Base-by-base conservation (phyloP, 495 filamentous ascomycete species). In the Tuber indicum region DNA sequence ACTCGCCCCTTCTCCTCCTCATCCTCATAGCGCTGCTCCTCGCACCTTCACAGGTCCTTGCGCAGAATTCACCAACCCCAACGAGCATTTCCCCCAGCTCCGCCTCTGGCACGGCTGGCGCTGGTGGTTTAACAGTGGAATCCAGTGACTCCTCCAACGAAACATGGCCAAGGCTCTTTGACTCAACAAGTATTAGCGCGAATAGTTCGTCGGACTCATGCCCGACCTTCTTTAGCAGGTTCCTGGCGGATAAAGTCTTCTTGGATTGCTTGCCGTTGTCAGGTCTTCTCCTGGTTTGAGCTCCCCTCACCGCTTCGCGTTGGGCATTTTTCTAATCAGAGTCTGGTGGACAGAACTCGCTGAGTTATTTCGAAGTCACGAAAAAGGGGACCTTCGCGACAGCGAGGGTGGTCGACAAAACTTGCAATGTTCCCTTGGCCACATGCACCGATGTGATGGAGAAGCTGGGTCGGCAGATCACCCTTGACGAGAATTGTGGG, bases 401-500 rank as follows among this genome's bases (percentile, higher is more conserved):
- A 21, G 81, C 82, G 4, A 73, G 75, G 39, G 62, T 79, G 23
- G 26, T 83, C 10, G 82, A 83, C 45, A 74, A 76, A 62, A 75
- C 78, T 43, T 83, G 82, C 66, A 75, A 75, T 72, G 75, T 81
- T 41, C 44, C 79, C 49, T 43, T 79, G 52, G 45, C 44, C 7
- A 75, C 66, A 21, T 83, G 82, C 52, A 69, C 78, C 19, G 42
- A 42, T 12, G 6, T 81, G 39, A 83, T 83, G 82, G 79, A 81
- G 42, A 78, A 74, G 70, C 41, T 81, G 8, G 79, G 79, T 9
- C 71, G 76, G 72, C 76, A 81, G 42, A 76, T 83, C 32, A 72
- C 69, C 10, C 70, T 71, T 39, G 45, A 86, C 32, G 84, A 84
- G 8, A 89, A 90, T 84, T 99, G 96, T 86, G 91, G 88, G 14